Base-by-base conservation (phyloP, 352 stramenopile species). In the Saprolegnia parasitica region DNA sequence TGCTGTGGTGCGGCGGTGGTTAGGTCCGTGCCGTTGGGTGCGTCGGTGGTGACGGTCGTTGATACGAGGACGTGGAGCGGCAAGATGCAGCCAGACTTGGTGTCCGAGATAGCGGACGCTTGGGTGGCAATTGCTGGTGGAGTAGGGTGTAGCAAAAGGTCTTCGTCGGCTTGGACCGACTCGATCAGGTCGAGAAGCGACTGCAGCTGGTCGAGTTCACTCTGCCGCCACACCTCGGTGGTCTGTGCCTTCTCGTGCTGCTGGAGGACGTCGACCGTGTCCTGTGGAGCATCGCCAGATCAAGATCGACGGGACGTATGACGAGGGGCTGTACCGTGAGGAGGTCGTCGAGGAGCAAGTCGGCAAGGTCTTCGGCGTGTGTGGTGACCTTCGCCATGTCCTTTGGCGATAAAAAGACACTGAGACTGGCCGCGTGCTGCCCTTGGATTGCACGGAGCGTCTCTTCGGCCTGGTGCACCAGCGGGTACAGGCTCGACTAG, bases 331-430 rank as follows among this genome's bases (percentile, higher is more conserved):
- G 16, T 39, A 67, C 58, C 18, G 32, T 29, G 39, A 67, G 40
- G 40, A 67, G 39, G n/a, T 67, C 58, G 40, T 67, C 58, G n/a
- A 67, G 23, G 42, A 67, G 58, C n/a, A 67, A n/a, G 9, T 67
- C 58, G 45, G 18, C 20, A 6, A 67, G 50, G 40, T 56, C 58
- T 54, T 67, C 58, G 11, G 42, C 18, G 24, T 67, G 58, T 11
- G 20, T 8, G 15, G 42, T 42, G 13, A 67, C 39, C 1, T 39
- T 56, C 4, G 5, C 45, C 40, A 67, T 39, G 9, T 67, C 58
- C 13, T 55, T 21, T n/a, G 39, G 58, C 20, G 58, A 67, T 56
- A 67, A 67, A 40, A 67, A 42, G 21, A 67, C 37, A 21, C 37
- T 55, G 13, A 67, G 24, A 26, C 54, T 54, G 37, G 21, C 11